Evolutionary conservation across 257 asterid genomes (phyloP).

Genomic region (Primulina eburnea): DNA sequence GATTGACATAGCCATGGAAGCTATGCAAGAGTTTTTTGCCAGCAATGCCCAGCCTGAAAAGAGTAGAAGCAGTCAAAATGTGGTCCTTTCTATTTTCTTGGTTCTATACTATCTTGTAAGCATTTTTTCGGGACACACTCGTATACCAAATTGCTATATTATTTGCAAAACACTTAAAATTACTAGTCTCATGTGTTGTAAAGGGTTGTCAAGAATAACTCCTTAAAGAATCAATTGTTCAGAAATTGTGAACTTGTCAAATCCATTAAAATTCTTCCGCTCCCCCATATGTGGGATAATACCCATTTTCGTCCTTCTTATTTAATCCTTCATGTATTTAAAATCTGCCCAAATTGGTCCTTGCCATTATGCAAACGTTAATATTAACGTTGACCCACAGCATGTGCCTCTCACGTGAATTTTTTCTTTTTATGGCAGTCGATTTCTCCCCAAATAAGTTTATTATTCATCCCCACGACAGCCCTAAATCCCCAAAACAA

Average conservation of each 20-base stretch:
- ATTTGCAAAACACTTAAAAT: background rate
- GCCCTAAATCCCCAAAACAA: no score
- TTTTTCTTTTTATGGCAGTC: no score
- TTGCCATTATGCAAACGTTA: fast-evolving
- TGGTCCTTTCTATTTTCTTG: slow-evolving; percentile 39
- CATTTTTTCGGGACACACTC: background rate
- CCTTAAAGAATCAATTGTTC: background rate
- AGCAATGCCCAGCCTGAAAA: slow-evolving; percentile 83
- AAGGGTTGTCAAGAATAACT: background rate
- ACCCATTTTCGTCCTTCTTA: no score
- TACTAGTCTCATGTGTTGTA: background rate
- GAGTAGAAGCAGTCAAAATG: slow-evolving; percentile 86
- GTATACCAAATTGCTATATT: background rate
- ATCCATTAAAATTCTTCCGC: background rate
- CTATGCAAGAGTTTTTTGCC: slow-evolving; percentile 85
- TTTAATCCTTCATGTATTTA: no score
- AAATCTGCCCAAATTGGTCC: no score
- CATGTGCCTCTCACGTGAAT: no score
- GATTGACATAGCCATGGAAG: slow-evolving; percentile 59
- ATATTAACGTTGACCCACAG: no score
- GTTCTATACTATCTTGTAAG: background rate
- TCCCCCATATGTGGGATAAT: background rate
- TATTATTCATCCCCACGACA: no score
- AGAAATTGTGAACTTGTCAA: background rate
- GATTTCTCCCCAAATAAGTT: no score